Evolutionary conservation across 495 filamentous ascomycete genomes (phyloP).

Genomic region (Podospora sp.): DNA sequence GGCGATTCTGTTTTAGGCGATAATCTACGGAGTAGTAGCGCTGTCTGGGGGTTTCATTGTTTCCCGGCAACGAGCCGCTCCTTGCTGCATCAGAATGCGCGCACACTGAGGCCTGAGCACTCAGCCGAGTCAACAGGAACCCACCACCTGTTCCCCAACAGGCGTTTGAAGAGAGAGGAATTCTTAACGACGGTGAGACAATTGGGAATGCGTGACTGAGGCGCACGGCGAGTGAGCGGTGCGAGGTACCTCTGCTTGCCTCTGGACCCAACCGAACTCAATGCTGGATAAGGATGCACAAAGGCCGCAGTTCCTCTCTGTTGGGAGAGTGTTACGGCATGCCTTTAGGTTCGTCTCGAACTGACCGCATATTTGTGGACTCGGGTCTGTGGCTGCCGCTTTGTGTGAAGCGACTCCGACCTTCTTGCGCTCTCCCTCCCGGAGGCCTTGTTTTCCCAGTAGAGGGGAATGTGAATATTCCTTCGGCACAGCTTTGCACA

Average conservation of each 20-base stretch:
- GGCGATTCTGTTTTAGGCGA: background rate
- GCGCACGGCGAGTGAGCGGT: background rate
- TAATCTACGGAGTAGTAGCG: constrained; percentile 1
- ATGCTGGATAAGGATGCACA: too few species aligned
- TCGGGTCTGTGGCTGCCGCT: background rate
- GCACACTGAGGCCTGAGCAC: background rate
- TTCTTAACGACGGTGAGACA: background rate
- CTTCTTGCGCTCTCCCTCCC: too few species aligned
- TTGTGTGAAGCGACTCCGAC: too few species aligned
- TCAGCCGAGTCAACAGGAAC: background rate
- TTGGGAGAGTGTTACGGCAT: background rate
- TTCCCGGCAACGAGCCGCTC: constrained; percentile 15
- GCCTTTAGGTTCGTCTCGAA: background rate
- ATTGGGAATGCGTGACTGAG: background rate
- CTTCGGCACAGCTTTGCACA: background rate
- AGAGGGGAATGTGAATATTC: background rate
- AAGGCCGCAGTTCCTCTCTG: too few species aligned
- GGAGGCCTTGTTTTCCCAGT: too few species aligned
- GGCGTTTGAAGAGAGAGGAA: background rate
- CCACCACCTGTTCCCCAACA: background rate
- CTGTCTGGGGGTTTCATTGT: constrained; percentile 10
- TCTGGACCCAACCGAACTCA: too few species aligned
- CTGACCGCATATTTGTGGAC: background rate
- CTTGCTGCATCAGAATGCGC: background rate
- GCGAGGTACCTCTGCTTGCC: too few species aligned